Base-by-base conservation (phyloP, 2,329 filamentous ascomycete species). In the Karstenula rhodostoma region DNA sequence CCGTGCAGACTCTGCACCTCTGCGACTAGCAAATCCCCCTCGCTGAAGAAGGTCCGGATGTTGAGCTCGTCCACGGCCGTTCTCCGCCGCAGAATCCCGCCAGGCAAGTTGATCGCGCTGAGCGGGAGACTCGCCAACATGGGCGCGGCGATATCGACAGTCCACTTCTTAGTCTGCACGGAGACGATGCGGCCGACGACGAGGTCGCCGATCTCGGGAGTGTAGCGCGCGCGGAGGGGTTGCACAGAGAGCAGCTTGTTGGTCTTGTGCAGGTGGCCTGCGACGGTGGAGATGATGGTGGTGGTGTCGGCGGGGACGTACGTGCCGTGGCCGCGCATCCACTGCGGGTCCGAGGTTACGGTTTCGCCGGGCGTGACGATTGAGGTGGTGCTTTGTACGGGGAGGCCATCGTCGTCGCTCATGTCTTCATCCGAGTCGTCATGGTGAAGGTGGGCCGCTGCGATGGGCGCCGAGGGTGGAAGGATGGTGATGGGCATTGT, bases 251-350 rank as follows among this genome's bases (percentile, higher is more conserved):
- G 89, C 50, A 99, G 89, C 78, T 97, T 98, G 86, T 99, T 99
- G 61, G 94, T 98, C 77, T 94, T 94, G 74, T 91, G 89, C 37
- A 98, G 85, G 7, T 90, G 94, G 72, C 95, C 95, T 7, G 94
- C 94, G 33, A 99, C 90, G 6, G 95, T 96, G 50, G 93, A 94
- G 59, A 90, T 87, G 74, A 99, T 99, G 60, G 88, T 85, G 4
- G 86, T 87, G 54, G 85, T 84, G 49, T 81, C 77, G 4, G 85
- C 78, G 19, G 86, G 85, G 49, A 91, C 84, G 78, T 92, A 97
- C 52, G 95, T 99, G 68, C 95, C 95, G 81, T 99, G 95, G 72
- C 95, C 95, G 81, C 93, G 80, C 94, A 98, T 98, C 93, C 93
- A 98, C 83, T 97, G 93, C n/a, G 93, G 86, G 78, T 97, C 93